Base-by-base conservation (phyloP, 768 basidiomycete genomes). In the Agaricus blazei region DNA sequence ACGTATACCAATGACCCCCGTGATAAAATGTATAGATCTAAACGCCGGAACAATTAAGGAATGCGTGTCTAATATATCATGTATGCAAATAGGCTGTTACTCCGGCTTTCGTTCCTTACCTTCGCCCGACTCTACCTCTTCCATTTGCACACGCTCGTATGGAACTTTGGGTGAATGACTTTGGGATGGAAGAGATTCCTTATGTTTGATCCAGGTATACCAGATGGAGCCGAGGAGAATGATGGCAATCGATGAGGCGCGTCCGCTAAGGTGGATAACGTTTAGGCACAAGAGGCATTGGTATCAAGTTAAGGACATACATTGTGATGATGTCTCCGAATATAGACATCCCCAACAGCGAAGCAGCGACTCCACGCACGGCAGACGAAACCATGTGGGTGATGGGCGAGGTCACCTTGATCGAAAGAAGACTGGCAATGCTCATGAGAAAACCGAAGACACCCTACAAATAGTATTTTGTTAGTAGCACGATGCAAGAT, bases 361-460 rank as follows among this genome's bases (percentile, higher is more conserved):
- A 91, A n/a, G 88, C 91, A 1, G 93, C 85, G 27, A 98, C 95
- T 15, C 96, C 94, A 52, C 95, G 88, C 3, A 96, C 92, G 19
- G 96, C 95, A 9, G 93, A 93, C 3, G 93, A 95, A 27, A 97
- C 75, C 95, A 98, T 98, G 69, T 98, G 95, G 2, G 95, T 95
- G 67, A 98, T 93, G 12, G 95, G 95, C 1, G 93, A 96, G 7
- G 95, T 98, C 58, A 98, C 90, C 69, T 98, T 95, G 77, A 98
- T 97, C 26, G 91, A 94, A 29, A 98, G 78, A 58, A 95, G 74
- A 59, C 90, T 92, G 9, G 95, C 94, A 52, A 98, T 82, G 71
- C 89, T 92, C 83, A 98, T 97, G 62, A 95, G 72, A 79, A 97
- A 98, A 9, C 95, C 95, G 51, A 97, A 73, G 15, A 80, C 72